phyloP scores from a whole-genome alignment of 2,329 filamentous ascomycete genomes.

The Clarireedia hainanense region DNA sequence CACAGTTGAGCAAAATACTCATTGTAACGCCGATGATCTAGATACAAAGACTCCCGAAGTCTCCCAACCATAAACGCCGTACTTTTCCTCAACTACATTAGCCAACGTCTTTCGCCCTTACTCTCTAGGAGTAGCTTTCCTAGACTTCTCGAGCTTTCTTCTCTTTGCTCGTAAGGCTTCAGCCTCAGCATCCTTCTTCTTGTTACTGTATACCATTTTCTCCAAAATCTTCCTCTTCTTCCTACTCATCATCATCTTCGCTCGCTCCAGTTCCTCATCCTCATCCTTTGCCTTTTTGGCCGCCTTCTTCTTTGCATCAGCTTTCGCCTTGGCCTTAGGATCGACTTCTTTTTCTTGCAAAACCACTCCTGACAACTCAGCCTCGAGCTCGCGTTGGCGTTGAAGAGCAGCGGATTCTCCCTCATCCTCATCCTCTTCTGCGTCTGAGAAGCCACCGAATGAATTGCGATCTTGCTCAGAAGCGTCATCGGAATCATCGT shows the following conservation, averaged over 20 bases:
- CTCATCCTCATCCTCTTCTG: constrained; percentile 49
- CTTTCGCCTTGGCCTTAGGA: constrained; percentile 55
- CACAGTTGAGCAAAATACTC: not conserved
- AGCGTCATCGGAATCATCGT: constrained; percentile 33
- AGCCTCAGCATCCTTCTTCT: constrained; percentile 84
- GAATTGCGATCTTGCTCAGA: constrained; percentile 27
- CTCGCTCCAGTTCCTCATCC: constrained; percentile 80
- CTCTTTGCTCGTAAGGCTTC: constrained; percentile 82
- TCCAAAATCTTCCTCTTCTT: constrained; percentile 97
- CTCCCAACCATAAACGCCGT: constrained; percentile 16
- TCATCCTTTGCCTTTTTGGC: constrained; percentile 66
- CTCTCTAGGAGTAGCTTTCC: constrained; percentile 22
- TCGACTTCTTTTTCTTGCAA: constrained; percentile 43
- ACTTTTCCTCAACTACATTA: constrained; percentile 16
- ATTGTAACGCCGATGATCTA: constrained; percentile 1
- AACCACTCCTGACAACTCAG: constrained; percentile 70
- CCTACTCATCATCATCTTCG: constrained; percentile 97
- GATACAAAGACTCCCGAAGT: constrained; percentile 7
- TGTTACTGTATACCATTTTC: constrained; percentile 95
- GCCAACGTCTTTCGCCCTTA: constrained; percentile 6
- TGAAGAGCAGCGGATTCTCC: constrained; percentile 54
- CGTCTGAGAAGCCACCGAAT: constrained; percentile 30
- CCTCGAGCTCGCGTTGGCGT: constrained; percentile 86
- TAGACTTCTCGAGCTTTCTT: constrained; percentile 69
- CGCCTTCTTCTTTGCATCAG: constrained; percentile 61